Evolutionary conservation across 805 yeast species (phyloP).

Genomic region (Teunomyces funiuensis): DNA sequence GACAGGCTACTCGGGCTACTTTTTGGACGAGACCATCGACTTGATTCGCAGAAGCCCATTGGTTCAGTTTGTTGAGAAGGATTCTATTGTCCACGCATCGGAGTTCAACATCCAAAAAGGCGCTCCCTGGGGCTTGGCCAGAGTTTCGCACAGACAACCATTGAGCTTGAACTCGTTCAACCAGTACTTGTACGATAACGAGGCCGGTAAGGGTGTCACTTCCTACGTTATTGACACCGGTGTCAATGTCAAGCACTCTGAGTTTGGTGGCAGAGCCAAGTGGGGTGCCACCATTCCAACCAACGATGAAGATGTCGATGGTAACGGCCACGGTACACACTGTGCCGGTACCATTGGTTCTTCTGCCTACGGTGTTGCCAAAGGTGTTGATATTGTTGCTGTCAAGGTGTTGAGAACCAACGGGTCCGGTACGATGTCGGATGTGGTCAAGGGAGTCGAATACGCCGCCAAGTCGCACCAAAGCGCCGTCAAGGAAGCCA

Average conservation of each 20-base stretch:
- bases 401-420: constrained; percentile 80
- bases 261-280: constrained; percentile 78
- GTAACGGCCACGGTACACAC: constrained; percentile 94
- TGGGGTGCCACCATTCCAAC: constrained; percentile 85
- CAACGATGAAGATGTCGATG: constrained; percentile 71
- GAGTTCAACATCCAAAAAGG: constrained; percentile 71
- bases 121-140: constrained; percentile 93
- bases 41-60: constrained; percentile 64
- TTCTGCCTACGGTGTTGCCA: constrained; percentile 77
- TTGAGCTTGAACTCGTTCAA: constrained; percentile 56
- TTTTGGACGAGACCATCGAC: constrained; percentile 73
- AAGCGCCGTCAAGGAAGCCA: constrained; percentile 36
- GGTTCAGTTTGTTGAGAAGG: constrained; percentile 72
- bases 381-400: constrained; percentile 74
- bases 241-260: constrained; percentile 68
- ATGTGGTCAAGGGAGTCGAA: constrained; percentile 82
- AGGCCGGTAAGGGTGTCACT: constrained; percentile 81
- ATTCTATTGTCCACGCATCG: constrained; percentile 64
- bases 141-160: constrained; percentile 80
- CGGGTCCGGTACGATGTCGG: constrained; percentile 83
- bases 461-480: constrained; percentile 75
- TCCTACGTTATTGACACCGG: constrained; percentile 92
- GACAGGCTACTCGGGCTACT: constrained; percentile 83
- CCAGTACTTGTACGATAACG: constrained; percentile 68
- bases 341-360: constrained; percentile 96